Evolutionary conservation across 2,329 filamentous ascomycete genomes (phyloP).

Genomic region (Zasmidium citrigriseum): DNA sequence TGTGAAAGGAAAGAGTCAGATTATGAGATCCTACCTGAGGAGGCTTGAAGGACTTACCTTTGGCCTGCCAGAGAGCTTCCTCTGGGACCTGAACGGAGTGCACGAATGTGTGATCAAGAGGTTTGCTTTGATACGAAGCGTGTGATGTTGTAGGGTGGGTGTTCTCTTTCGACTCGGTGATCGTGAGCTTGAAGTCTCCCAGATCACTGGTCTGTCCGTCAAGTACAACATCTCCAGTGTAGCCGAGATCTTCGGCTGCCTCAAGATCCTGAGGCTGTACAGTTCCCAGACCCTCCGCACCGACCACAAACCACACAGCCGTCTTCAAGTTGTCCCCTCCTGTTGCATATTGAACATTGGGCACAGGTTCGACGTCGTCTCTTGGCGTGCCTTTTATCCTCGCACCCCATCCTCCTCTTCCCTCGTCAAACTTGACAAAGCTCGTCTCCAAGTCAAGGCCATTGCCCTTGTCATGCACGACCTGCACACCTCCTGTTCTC

Average conservation of each 20-base stretch:
- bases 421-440: slow-evolving; percentile 90
- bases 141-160: slow-evolving; percentile 63
- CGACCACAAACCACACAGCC: slow-evolving; percentile 78
- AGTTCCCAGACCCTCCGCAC: slow-evolving; percentile 72
- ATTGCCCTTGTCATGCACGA: slow-evolving; percentile 87
- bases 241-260: slow-evolving; percentile 57
- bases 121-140: slow-evolving; percentile 66
- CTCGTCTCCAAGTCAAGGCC: slow-evolving; percentile 86
- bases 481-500: slow-evolving; percentile 80
- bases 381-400: slow-evolving; percentile 74
- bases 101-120: slow-evolving; percentile 74
- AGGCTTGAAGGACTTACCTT: slow-evolving; percentile 48
- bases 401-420: slow-evolving; percentile 76
- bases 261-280: slow-evolving; percentile 62
- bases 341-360: slow-evolving; percentile 13
- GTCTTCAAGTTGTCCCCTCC: slow-evolving; percentile 62
- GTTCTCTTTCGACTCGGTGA: slow-evolving; percentile 70
- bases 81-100: slow-evolving; percentile 67
- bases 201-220: slow-evolving; percentile 70
- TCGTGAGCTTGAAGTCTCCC: slow-evolving; percentile 75
- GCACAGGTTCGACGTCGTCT: slow-evolving; percentile 8
- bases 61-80: slow-evolving; percentile 80
- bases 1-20: slow-evolving; percentile 44
- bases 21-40: slow-evolving; percentile 36
- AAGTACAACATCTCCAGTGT: slow-evolving; percentile 65